A percentile compares a stretch with the other conserved stretches of the same genome.
These are phyloP conservation scores for Eucalyptus lansdowneana DNA, from an alignment of 345 rosid genomes.

Conservation along the genomic window DNA sequence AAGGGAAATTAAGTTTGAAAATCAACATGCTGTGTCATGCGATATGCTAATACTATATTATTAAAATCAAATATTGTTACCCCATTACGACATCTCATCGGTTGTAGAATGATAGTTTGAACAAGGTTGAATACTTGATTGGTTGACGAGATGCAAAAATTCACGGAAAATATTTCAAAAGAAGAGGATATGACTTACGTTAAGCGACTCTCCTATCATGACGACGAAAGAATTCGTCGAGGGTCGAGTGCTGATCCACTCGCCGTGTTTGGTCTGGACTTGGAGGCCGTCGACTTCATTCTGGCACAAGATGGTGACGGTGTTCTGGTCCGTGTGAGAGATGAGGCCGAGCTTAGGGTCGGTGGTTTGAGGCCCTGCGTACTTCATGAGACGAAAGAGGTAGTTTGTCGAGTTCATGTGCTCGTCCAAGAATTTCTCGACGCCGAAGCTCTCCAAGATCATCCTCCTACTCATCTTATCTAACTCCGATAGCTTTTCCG, in stretches of 20 bases:
- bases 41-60: background rate
- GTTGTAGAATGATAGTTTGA: background rate
- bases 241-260: constrained; percentile 2
- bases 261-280: constrained; percentile 8
- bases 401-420: background rate
- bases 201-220: constrained; percentile 29
- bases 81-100: background rate
- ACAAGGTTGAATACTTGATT: background rate
- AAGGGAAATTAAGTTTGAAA: background rate
- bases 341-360: background rate
- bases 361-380: background rate
- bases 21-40: fast-evolving
- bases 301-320: constrained; percentile 6
- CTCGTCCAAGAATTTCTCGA: background rate
- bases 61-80: background rate
- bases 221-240: background rate
- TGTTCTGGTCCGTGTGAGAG: constrained; percentile 11
- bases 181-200: background rate
- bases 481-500: constrained; percentile 14
- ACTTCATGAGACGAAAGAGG: background rate
- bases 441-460: constrained; percentile 8
- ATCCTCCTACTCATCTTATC: constrained; percentile 4
- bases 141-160: background rate
- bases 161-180: background rate
- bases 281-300: constrained; percentile 19